Percentiles rank a stretch among this genome's conserved stretches.
Evolutionary conservation across 1,284 basidiomycete species (phyloP).

Genomic region (Cryptococcus amylolentus): DNA sequence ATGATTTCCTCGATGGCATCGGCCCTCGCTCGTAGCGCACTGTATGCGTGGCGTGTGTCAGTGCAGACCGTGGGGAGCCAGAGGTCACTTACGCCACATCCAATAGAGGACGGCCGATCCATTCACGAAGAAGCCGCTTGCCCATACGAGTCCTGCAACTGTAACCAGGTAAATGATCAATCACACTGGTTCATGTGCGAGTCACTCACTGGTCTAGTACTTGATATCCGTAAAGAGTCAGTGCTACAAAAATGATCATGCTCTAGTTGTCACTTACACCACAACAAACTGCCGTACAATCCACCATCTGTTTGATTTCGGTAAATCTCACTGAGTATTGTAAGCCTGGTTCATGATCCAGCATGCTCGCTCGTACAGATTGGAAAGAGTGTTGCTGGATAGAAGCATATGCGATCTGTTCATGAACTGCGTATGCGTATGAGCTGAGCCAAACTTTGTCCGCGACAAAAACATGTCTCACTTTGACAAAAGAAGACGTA

Average conservation of each 20-base stretch:
- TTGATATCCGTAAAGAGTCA: constrained; percentile 12
- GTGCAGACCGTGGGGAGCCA: background rate
- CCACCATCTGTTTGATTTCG: constrained; percentile 78
- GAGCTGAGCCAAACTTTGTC: background rate
- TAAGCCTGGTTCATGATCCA: background rate
- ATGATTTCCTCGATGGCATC: constrained; percentile 81
- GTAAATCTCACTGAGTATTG: constrained; percentile 68
- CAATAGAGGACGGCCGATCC: constrained; percentile 82
- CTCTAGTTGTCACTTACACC: constrained; percentile 48
- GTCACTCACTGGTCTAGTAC: constrained; percentile 63
- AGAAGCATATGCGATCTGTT: constrained; percentile 81
- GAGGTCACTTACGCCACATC: constrained; percentile 60
- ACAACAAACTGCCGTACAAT: constrained; percentile 72
- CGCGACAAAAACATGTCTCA: constrained; percentile 2
- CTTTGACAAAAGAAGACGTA: constrained; percentile 67
- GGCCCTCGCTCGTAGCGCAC: constrained; percentile 67
- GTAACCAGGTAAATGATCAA: background rate
- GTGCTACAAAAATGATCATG: background rate
- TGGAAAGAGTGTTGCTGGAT: constrained; percentile 79
- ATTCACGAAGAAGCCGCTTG: constrained; percentile 71
- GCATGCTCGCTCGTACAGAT: constrained; percentile 57
- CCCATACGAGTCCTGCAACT: constrained; percentile 82
- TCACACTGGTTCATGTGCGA: background rate
- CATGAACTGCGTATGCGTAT: constrained; percentile 58
- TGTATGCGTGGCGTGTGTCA: constrained; percentile 34